Base-by-base conservation (phyloP, 73 alveolate species). In the Paramecium sonneborni region DNA sequence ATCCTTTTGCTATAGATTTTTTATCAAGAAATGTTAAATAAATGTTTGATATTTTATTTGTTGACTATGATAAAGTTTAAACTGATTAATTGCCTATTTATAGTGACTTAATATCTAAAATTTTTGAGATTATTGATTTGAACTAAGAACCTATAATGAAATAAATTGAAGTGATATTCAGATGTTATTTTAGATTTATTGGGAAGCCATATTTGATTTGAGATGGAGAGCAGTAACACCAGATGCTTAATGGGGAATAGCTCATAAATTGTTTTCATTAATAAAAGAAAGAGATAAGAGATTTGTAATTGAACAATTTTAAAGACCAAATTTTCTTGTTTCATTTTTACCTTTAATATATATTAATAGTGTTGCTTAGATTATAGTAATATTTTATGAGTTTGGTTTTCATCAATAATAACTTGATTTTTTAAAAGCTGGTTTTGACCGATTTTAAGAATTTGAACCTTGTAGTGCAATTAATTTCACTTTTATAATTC, bases 401-500 rank as follows among this genome's bases (percentile, higher is more conserved):
- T 72, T 34, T 35, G 55, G 58, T 14, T 72, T 34, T 41, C 38
- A 72, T 72, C 11, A 30, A 72, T 37, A 72, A 35, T 72, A 72
- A 72, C 32, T 72, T 35, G 86, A 72, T 72, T 72, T 72, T 41
- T 37, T 72, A 10, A 72, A 37, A 35, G 58, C 23, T 72, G 86
- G 86, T 20, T 35, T 72, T 72, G 55, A 72, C 14, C 15, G 34
- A 72, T 72, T 72, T 72, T 38, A 35, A 21, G 55, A 72, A 0
- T 72, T 72, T n/a, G 86, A 72, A 32, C 55, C 58, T 15, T 72
- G 86, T 38, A 72, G 86, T 72, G 86, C 57, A 12, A 72, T 72
- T n/a, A 72, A 72, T 72, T 72, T 72, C 86, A 72, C 86, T 0
- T 72, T 72, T 18, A 72, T 72, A 10, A 9, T 72, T 72, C 86